phyloP scores from a whole-genome alignment of 2,329 filamentous ascomycete genomes.

The Xylariaceae sp. region DNA sequence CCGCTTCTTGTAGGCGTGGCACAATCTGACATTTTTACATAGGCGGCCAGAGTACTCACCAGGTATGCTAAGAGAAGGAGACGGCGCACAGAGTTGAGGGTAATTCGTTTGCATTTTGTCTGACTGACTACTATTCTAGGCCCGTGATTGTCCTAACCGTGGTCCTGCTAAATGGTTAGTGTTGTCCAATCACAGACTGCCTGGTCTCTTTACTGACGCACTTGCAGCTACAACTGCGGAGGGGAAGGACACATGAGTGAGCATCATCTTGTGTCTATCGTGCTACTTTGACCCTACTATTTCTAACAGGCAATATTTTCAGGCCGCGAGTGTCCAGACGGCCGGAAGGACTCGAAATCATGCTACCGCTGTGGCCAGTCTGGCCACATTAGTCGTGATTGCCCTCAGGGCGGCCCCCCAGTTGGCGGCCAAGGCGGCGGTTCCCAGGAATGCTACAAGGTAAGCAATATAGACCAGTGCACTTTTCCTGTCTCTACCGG shows the following conservation, averaged over 20 bases:
- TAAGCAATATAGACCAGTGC: slow-evolving; percentile 33
- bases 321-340: slow-evolving; percentile 89
- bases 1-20: slow-evolving; percentile 18
- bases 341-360: slow-evolving; percentile 82
- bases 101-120: slow-evolving; percentile 15
- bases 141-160: slow-evolving; percentile 84
- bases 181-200: neutral
- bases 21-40: slow-evolving; percentile 37
- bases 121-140: slow-evolving; percentile 51
- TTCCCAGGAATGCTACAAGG: slow-evolving; percentile 87
- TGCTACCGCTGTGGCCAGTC: slow-evolving; percentile 79
- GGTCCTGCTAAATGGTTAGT: slow-evolving; percentile 79
- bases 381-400: slow-evolving; percentile 92
- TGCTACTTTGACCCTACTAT: slow-evolving; percentile 1
- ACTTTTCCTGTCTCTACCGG: neutral
- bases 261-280: slow-evolving; percentile 37
- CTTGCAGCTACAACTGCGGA: slow-evolving; percentile 43
- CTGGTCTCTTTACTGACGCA: slow-evolving; percentile 24
- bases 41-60: slow-evolving; percentile 75
- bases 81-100: slow-evolving; percentile 16
- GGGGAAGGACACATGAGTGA: slow-evolving; percentile 77
- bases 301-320: slow-evolving; percentile 26
- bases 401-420: slow-evolving; percentile 57
- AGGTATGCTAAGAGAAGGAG: slow-evolving; percentile 57
- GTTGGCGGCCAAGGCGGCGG: slow-evolving; percentile 51